Conservation (phyloP, 2,329 filamentous ascomycete species). For the Aspergillus versicolor region DNA sequence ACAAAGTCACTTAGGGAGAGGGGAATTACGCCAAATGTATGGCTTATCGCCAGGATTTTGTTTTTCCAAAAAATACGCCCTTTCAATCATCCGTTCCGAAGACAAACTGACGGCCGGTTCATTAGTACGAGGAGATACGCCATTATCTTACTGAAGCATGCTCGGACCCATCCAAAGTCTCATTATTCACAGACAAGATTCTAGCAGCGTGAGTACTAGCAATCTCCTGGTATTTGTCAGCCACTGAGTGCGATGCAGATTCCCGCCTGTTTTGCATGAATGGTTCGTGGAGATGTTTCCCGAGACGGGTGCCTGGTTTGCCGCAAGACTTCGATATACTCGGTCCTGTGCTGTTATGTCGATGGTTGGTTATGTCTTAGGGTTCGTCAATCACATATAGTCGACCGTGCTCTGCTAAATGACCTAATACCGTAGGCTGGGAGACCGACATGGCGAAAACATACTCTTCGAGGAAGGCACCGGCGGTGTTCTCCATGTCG, state of each 20-base stretch:
- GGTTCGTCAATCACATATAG: conserved; percentile 33
- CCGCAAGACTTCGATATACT: conserved; percentile 83
- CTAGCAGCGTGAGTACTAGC: conserved; percentile 41
- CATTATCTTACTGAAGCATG: conserved; percentile 64
- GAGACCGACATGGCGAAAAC: conserved; percentile 96
- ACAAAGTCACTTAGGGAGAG: conserved; percentile 74
- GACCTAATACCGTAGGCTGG: conserved; percentile 54
- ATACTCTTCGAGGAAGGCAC: conserved; percentile 91
- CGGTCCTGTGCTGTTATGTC: conserved; percentile 97
- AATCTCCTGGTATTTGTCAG: not conserved
- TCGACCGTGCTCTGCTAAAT: conserved; percentile 5
- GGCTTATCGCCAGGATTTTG: conserved; percentile 8
- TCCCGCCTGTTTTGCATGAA: conserved; percentile 80
- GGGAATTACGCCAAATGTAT: conserved; percentile 58
- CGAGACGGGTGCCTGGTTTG: conserved; percentile 88
- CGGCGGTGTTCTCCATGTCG: conserved; percentile 93
- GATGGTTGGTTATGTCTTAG: conserved; percentile 96
- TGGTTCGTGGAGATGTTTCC: conserved; percentile 98
- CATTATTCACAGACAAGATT: conserved; percentile 69
- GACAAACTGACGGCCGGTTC: not conserved
- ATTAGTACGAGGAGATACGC: conserved; percentile 67
- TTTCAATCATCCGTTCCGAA: not conserved
- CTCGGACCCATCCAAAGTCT: conserved; percentile 59
- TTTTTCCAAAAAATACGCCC: not conserved
- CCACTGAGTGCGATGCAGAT: conserved; percentile 47